Base-by-base conservation (phyloP, 352 stramenopile genomes). In the Pelagophyceae sp. region DNA sequence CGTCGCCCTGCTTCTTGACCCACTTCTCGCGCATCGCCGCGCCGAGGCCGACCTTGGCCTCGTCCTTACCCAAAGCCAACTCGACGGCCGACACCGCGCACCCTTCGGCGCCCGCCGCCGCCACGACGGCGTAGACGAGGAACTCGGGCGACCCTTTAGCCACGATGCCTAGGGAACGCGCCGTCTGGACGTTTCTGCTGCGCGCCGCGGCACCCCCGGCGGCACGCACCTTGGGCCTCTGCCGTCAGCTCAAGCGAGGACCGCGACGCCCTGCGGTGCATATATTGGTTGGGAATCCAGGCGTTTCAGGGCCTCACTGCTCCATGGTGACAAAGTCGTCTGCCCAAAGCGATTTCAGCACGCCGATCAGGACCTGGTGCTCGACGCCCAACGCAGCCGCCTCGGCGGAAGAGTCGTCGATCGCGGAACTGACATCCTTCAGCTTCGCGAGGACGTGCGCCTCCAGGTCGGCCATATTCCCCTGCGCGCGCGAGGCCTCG, bases 21-120 rank as follows among this genome's bases (percentile, higher is more conserved):
- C 95, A 98, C 81, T 96, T 96, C 86, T 98, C 97, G 86, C 98
- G 98, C 92, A 98, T 98, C 83, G 91, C 97, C 79, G 92, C 94
- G 76, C 92, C 93, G 81, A 98, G 92, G 19, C 94, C 95, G 82
- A 98, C 92, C 82, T 98, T 98, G 79, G 93, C 88, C 20, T 90
- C 87, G 32, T 92, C 83, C 31, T 92, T 89, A 35, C 90, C 88
- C 2, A 98, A 88, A 0, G 83, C 83, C 29, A 82, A 77, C 79
- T 98, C 87, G 35, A 98, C 82, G 35, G 88, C 86, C 60, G 86
- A 84, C 75, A 94, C 88, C 31, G 79, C 76, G 37, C 91, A 67
- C n/a, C 89, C 86, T 6, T 86, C 86, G 27, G 85, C 81, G 61
- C 83, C 84, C 29, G 79, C 78, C n/a, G 74, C 80, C 20, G 83